These are phyloP conservation scores for Aspergillus felis DNA, from an alignment of 2,329 filamentous ascomycete genomes.

Conservation along the genomic window DNA sequence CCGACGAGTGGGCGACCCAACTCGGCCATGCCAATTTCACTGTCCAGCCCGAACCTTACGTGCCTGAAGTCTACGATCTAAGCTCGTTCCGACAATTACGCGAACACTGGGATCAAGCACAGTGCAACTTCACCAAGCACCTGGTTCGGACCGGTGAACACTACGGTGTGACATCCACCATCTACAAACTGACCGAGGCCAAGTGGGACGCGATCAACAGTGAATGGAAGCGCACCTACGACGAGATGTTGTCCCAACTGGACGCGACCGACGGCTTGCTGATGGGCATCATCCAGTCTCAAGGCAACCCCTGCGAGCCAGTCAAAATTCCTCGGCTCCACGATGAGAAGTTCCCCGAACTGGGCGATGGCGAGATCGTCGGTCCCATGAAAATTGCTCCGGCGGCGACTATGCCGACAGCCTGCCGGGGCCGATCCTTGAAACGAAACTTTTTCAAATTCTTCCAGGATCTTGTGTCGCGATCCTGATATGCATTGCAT, in stretches of 20 bases:
- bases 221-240: slow-evolving; percentile 68
- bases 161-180: slow-evolving; percentile 85
- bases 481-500: slow-evolving; percentile 17
- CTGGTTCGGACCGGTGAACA: slow-evolving; percentile 84
- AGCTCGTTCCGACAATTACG: slow-evolving; percentile 62
- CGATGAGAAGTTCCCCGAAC: slow-evolving; percentile 76
- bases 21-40: slow-evolving; percentile 93
- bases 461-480: slow-evolving; percentile 40
- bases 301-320: slow-evolving; percentile 48
- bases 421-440: slow-evolving; percentile 36
- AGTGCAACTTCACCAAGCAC: slow-evolving; percentile 84
- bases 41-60: slow-evolving; percentile 77
- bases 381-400: slow-evolving; percentile 71
- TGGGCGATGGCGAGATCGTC: slow-evolving; percentile 88
- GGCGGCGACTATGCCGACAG: slow-evolving; percentile 38
- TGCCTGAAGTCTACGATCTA: slow-evolving; percentile 59
- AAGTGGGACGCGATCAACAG: slow-evolving; percentile 83
- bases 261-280: slow-evolving; percentile 31
- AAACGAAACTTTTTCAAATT: slow-evolving; percentile 44
- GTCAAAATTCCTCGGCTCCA: slow-evolving; percentile 41
- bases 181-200: slow-evolving; percentile 76
- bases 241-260: slow-evolving; percentile 56
- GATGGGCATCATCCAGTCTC: slow-evolving; percentile 37
- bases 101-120: slow-evolving; percentile 76
- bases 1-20: slow-evolving; percentile 78